These are phyloP conservation scores for Entamoeba histolytica DNA, from an alignment of 208 protist genomes.

Conservation along the genomic window DNA sequence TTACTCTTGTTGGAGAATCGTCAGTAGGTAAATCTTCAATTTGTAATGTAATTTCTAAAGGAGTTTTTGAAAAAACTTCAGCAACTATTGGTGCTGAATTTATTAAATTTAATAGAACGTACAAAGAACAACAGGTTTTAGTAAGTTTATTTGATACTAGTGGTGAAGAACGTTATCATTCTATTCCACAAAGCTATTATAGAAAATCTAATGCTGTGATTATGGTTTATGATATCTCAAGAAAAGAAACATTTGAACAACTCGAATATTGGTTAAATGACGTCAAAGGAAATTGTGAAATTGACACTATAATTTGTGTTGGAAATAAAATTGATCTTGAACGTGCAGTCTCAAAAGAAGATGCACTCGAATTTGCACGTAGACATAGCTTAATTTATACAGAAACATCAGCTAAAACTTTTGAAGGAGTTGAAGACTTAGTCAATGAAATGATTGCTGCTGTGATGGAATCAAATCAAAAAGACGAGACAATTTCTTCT, in stretches of 20 bases:
- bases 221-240: not conserved
- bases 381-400: not conserved
- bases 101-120: not conserved
- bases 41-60: not conserved
- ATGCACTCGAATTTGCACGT: not conserved
- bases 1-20: not conserved
- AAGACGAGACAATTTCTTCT: too few species aligned
- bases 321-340: not conserved
- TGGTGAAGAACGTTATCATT: not conserved
- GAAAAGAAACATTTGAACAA: not conserved
- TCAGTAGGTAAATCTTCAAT: not conserved
- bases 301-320: not conserved
- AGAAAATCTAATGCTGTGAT: not conserved
- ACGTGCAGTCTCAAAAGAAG: not conserved
- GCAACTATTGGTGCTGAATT: not conserved
- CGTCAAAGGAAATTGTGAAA: not conserved
- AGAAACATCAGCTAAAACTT: not conserved
- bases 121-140: not conserved
- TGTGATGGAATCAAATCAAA: too few species aligned
- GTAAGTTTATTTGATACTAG: not conserved
- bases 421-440: not conserved
- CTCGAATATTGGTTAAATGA: not conserved
- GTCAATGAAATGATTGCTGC: not conserved
- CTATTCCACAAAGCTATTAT: not conserved
- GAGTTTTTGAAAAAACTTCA: not conserved